These are phyloP conservation scores for Parsonsia alboflavescens DNA, from an alignment of 257 asterid species.

Conservation along the genomic window DNA sequence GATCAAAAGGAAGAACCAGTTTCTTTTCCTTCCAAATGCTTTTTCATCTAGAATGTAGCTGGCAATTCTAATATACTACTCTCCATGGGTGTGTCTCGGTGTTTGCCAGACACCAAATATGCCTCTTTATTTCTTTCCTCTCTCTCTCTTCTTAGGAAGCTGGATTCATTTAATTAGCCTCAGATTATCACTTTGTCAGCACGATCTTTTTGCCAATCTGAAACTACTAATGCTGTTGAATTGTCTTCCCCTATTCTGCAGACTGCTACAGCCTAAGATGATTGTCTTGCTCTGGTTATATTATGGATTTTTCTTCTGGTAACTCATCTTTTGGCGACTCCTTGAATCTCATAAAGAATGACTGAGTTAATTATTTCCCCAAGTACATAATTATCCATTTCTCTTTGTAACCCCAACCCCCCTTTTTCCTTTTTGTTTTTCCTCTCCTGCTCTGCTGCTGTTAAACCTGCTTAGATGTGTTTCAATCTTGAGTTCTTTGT, in stretches of 20 bases:
- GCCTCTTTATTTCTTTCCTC: background rate
- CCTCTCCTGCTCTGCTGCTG: background rate
- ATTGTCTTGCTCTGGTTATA: background rate
- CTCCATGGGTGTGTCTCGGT: background rate
- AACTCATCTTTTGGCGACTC: background rate
- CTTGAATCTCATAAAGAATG: background rate
- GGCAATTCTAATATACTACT: background rate
- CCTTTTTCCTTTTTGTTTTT: background rate
- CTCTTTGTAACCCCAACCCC: background rate
- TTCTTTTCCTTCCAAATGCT: background rate
- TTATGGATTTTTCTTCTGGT: background rate
- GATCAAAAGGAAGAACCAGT: background rate
- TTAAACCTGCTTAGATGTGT: background rate
- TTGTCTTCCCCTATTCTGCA: background rate
- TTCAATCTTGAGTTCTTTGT: background rate
- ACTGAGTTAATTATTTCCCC: background rate
- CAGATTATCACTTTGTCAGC: background rate
- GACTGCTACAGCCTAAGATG: conserved; percentile 5
- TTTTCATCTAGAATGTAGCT: background rate
- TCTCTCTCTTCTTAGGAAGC: background rate
- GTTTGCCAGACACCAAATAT: background rate
- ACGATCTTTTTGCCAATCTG: background rate
- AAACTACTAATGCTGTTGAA: background rate
- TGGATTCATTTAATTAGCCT: background rate
- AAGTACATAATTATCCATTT: background rate